Evolutionary conservation across 371 early-diverging fungal species (phyloP).

Genomic region (Apophysomyces trapeziformis): DNA sequence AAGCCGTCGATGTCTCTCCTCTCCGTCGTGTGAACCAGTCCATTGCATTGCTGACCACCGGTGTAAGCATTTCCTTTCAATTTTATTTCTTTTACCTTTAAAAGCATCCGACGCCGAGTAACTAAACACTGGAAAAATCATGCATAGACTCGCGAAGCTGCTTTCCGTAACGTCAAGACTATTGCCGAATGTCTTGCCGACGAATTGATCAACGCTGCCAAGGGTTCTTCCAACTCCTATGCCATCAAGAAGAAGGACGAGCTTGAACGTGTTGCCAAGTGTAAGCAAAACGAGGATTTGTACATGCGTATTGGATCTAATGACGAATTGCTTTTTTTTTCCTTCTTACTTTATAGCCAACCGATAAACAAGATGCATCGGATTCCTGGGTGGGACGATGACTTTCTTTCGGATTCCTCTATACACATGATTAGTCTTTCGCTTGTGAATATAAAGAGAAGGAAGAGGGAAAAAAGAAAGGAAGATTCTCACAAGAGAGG

Average conservation of each 20-base stretch:
- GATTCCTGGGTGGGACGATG: neutral
- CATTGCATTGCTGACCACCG: conserved; percentile 95
- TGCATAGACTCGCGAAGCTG: conserved; percentile 34
- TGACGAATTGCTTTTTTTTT: neutral
- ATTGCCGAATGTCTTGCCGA: conserved; percentile 99
- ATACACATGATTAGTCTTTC: neutral
- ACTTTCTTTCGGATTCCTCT: neutral
- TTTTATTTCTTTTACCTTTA: neutral
- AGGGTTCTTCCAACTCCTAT: conserved; percentile 98
- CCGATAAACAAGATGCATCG: conserved; percentile 20
- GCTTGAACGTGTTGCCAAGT: conserved; percentile 81
- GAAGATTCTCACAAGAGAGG: neutral
- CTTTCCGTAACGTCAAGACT: conserved; percentile 79
- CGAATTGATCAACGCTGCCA: conserved; percentile 99
- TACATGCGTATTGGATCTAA: neutral
- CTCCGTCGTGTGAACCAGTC: conserved; percentile 99
- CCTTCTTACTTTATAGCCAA: conserved; percentile 21
- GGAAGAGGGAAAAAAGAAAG: neutral
- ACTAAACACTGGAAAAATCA: conserved; percentile 10
- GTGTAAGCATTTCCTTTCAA: conserved; percentile 60
- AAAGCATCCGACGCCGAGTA: conserved; percentile 3
- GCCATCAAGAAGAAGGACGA: conserved; percentile 99
- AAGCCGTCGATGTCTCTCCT: conserved; percentile 99
- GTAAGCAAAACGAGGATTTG: conserved; percentile 26
- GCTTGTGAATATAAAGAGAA: neutral